Percentiles rank a stretch among this genome's conserved stretches.
Evolutionary conservation across 2,329 filamentous ascomycete genomes (phyloP).

Genomic region (Aphanoascus verrucosus): DNA sequence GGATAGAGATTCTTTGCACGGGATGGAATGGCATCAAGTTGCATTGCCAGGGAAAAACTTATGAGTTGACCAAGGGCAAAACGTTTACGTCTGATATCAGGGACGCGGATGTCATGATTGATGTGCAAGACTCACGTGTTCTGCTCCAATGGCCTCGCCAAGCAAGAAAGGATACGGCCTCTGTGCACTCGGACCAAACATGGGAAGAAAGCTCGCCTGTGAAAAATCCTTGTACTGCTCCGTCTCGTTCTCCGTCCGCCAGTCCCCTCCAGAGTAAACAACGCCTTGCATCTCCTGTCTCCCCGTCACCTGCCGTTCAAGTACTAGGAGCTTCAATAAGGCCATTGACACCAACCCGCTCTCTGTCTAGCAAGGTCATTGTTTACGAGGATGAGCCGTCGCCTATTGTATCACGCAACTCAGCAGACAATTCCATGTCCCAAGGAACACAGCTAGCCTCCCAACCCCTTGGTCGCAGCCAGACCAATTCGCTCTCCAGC

Average conservation of each 20-base stretch:
- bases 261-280: slow-evolving; percentile 48
- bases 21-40: slow-evolving; percentile 95
- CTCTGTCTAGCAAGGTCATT: slow-evolving; percentile 35
- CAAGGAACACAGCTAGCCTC: slow-evolving; percentile 28
- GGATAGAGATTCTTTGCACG: slow-evolving; percentile 78
- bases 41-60: slow-evolving; percentile 78
- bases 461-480: slow-evolving; percentile 22
- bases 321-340: slow-evolving; percentile 34
- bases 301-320: slow-evolving; percentile 51
- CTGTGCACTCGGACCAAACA: slow-evolving; percentile 52
- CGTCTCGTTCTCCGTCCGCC: slow-evolving; percentile 24
- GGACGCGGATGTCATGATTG: slow-evolving; percentile 81
- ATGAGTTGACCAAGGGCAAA: slow-evolving; percentile 78
- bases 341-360: slow-evolving; percentile 36
- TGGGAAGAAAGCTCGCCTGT: slow-evolving; percentile 50
- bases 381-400: slow-evolving; percentile 63
- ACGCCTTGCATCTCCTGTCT: slow-evolving; percentile 63
- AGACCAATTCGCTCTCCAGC: slow-evolving; percentile 27
- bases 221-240: slow-evolving; percentile 35
- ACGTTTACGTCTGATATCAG: slow-evolving; percentile 84
- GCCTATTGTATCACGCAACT: slow-evolving; percentile 39
- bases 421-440: slow-evolving; percentile 21
- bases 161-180: slow-evolving; percentile 43
- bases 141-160: slow-evolving; percentile 73
- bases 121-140: slow-evolving; percentile 86